A percentile compares a stretch with the other conserved stretches of the same genome.
Conservation (phyloP, 1,139 yeast genomes). For the Taphrina pruni region DNA sequence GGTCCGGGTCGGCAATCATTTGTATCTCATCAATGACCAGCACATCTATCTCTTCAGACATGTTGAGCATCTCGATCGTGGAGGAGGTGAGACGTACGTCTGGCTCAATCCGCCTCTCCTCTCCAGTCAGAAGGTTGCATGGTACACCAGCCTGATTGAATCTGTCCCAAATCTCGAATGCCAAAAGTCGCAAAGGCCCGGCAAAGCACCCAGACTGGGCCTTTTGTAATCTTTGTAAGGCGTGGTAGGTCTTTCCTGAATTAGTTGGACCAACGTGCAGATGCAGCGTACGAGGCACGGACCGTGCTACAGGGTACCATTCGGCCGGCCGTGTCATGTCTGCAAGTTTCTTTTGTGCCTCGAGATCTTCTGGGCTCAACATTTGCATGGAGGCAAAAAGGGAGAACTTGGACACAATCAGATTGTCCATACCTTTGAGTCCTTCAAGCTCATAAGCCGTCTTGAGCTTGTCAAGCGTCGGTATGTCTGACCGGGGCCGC, state of each 20-base stretch:
- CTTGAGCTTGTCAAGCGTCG: constrained; percentile 25
- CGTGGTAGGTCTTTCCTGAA: constrained; percentile 91
- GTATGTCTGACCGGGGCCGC: constrained; percentile 9
- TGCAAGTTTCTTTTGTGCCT: constrained; percentile 28
- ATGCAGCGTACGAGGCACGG: constrained; percentile 73
- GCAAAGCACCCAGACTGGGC: constrained; percentile 89
- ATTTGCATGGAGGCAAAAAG: constrained; percentile 29
- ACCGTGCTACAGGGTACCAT: constrained; percentile 88
- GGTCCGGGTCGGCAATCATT: constrained; percentile 76
- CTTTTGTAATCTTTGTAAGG: constrained; percentile 69
- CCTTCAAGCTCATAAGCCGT: constrained; percentile 22
- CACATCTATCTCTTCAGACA: constrained; percentile 71
- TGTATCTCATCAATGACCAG: constrained; percentile 96
- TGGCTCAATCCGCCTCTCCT: constrained; percentile 75
- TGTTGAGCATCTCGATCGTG: constrained; percentile 90
- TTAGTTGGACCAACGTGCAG: constrained; percentile 98
- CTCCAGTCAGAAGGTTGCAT: constrained; percentile 92
- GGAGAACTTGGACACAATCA: constrained; percentile 24
- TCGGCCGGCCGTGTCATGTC: constrained; percentile 55
- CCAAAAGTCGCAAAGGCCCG: constrained; percentile 88
- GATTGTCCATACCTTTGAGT: constrained; percentile 27
- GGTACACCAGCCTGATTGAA: constrained; percentile 68
- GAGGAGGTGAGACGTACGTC: constrained; percentile 82
- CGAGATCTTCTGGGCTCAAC: constrained; percentile 30
- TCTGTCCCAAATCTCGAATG: constrained; percentile 86